A percentile compares a stretch with the other conserved stretches of the same genome.
These are phyloP conservation scores for Artomyces pyxidatus DNA, from an alignment of 768 basidiomycete genomes.

Conservation along the genomic window DNA sequence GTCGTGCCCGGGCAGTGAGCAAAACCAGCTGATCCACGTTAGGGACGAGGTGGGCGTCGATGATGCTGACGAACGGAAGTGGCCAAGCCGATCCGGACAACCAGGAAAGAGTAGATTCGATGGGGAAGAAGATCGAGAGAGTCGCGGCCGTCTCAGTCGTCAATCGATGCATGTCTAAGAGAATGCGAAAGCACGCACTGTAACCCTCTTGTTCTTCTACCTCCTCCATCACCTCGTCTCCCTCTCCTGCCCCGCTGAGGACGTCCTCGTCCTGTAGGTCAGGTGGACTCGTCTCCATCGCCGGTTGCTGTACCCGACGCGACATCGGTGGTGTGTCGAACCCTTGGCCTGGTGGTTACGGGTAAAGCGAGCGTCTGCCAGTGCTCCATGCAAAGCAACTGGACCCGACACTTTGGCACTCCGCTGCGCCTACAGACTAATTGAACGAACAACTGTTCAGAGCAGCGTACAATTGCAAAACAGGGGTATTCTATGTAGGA, in stretches of 20 bases:
- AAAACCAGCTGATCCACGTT: conserved; percentile 97
- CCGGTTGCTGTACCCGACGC: conserved; percentile 23
- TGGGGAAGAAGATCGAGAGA: conserved; percentile 12
- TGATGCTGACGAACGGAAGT: conserved; percentile 45
- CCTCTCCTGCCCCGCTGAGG: conserved; percentile 49
- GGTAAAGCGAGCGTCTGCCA: no score
- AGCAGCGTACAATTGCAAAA: no score
- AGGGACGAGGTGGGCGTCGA: conserved; percentile 87
- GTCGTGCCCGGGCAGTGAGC: conserved; percentile 90
- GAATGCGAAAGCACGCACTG: conserved; percentile 47
- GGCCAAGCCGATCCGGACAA: conserved; percentile 1
- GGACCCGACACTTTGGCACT: conserved; percentile 14
- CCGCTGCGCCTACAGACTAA: no score
- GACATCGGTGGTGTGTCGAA: conserved; percentile 30
- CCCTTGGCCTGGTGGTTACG: no score
- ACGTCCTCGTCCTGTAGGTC: conserved; percentile 57
- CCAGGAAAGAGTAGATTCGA: not conserved
- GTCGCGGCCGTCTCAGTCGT: not conserved
- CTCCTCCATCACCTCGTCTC: conserved; percentile 76
- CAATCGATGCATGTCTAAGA: not conserved
- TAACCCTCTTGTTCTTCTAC: conserved; percentile 62
- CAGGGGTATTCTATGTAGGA: no score
- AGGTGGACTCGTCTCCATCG: conserved; percentile 39
- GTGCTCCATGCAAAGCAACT: no score
- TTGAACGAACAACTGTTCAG: no score